Percentiles rank a stretch among this genome's conserved stretches.
Conservation (phyloP, 768 basidiomycete genomes). For the Ephemerocybe angulata region DNA sequence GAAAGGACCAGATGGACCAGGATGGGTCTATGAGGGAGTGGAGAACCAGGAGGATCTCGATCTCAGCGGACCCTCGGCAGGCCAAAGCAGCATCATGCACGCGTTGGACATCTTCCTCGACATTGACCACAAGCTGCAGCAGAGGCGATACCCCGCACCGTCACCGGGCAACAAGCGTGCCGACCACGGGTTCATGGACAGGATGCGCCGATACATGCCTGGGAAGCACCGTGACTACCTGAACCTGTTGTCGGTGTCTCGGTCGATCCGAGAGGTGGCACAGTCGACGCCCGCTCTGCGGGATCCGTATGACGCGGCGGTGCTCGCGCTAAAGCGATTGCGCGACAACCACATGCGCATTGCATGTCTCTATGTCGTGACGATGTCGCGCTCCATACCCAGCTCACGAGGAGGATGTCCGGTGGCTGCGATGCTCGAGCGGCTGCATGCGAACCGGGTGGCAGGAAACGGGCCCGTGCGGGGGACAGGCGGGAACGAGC, state of each 20-base stretch:
- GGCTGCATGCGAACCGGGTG: conserved; percentile 38
- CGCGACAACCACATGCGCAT: conserved; percentile 88
- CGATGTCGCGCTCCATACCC: conserved; percentile 67
- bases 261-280: conserved; percentile 61
- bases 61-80: conserved; percentile 86
- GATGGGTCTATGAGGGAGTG: conserved; percentile 81
- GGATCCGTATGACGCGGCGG: conserved; percentile 76
- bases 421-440: conserved; percentile 51
- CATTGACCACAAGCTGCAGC: conserved; percentile 80
- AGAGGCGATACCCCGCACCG: conserved; percentile 64
- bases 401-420: conserved; percentile 45
- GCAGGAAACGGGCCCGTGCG: conserved; percentile 51
- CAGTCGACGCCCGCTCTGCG: conserved; percentile 53
- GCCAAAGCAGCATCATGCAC: conserved; percentile 90
- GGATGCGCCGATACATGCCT: conserved; percentile 96
- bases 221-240: conserved; percentile 86
- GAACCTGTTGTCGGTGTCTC: conserved; percentile 55
- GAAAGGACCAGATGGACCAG: conserved; percentile 44
- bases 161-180: conserved; percentile 62
- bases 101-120: conserved; percentile 83
- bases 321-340: conserved; percentile 75
- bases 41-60: conserved; percentile 54
- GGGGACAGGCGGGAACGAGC: conserved; percentile 88
- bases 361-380: conserved; percentile 82
- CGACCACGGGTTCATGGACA: conserved; percentile 81